Evolutionary conservation across 495 filamentous ascomycete species (phyloP).

Genomic region (Daldinia loculata): DNA sequence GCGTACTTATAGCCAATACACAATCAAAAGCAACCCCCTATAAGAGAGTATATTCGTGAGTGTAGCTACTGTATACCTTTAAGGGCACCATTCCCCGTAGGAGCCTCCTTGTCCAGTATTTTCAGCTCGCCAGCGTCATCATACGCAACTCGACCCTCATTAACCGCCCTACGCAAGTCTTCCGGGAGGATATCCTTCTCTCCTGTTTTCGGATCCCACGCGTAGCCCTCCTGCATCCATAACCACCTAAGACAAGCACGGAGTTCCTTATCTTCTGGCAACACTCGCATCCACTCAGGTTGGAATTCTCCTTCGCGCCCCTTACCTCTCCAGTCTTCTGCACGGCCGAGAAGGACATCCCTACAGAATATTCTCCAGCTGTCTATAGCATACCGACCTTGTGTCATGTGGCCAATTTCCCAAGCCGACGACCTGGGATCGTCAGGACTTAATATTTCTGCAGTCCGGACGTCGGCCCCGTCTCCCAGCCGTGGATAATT

Average conservation of each 20-base stretch:
- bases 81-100: neutral
- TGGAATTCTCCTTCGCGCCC: slow-evolving; percentile 55
- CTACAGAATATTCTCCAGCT: slow-evolving; percentile 95
- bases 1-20: neutral
- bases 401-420: slow-evolving; percentile 88
- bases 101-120: slow-evolving; percentile 39
- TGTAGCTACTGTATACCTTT: neutral
- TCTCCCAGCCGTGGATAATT: slow-evolving; percentile 71
- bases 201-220: slow-evolving; percentile 80
- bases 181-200: slow-evolving; percentile 64
- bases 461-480: slow-evolving; percentile 61
- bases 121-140: slow-evolving; percentile 64
- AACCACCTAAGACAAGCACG: slow-evolving; percentile 87
- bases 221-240: slow-evolving; percentile 87
- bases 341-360: slow-evolving; percentile 73
- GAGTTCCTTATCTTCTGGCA: slow-evolving; percentile 89
- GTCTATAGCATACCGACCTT: slow-evolving; percentile 89
- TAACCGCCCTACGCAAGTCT: slow-evolving; percentile 65
- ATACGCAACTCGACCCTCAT: slow-evolving; percentile 66
- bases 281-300: slow-evolving; percentile 86
- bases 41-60: neutral
- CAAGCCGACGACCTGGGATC: slow-evolving; percentile 59
- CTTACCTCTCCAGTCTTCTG: slow-evolving; percentile 67
- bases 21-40: neutral
- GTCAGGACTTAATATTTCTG: slow-evolving; percentile 54